Base-by-base conservation (phyloP, 768 basidiomycete genomes). In the Suillus tomentosus region DNA sequence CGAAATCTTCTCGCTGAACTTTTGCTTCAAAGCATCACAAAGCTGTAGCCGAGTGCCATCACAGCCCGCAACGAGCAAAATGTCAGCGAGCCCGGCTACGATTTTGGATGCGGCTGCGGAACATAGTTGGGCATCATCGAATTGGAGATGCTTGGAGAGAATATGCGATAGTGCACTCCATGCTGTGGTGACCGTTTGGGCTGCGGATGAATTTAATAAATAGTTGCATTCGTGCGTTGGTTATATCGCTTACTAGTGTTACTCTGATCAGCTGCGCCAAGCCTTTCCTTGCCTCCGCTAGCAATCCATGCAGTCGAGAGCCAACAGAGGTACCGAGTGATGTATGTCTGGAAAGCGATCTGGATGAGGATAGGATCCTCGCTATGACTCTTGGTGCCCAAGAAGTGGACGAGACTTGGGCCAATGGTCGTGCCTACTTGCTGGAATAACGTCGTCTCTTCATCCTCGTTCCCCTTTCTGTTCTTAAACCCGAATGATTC, bases 1-100 rank as follows among this genome's bases (percentile, higher is more conserved):
- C 17, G 70, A 68, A 31, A 87, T 74, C 15, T 79, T 79, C 0
- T 78, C 79, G 1, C 75, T 73, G 66, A 87, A 87, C 34, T 77
- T 78, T 5, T 74, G 69, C 9, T 75, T 72, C 57, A 87, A 73
- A 8, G 76, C 74, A 4, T 79, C 76, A 22, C 78, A 76, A 5
- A 84, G 70, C 15, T 74, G 71, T 0, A 65, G 22, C 62, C 65
- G 68, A n/a, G 65, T 59, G 0, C 68, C 62, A 2, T 59, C 59
- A 48, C 75, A 75, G n/a, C 75, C 73, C 1, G 75, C 67, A 15
- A 64, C 62, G 56, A 75, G 65, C 56, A 75, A 68, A 60, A 77
- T 72, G 48, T 77, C 75, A 7, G 65, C 47, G 10, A 77, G 67
- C 1, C 72, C 76, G 0, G 66, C 65, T 43, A 75, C 45, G 9